These are phyloP conservation scores for Colletotrichum tamarilloi DNA, from an alignment of 2,329 filamentous ascomycete genomes.

Conservation along the genomic window DNA sequence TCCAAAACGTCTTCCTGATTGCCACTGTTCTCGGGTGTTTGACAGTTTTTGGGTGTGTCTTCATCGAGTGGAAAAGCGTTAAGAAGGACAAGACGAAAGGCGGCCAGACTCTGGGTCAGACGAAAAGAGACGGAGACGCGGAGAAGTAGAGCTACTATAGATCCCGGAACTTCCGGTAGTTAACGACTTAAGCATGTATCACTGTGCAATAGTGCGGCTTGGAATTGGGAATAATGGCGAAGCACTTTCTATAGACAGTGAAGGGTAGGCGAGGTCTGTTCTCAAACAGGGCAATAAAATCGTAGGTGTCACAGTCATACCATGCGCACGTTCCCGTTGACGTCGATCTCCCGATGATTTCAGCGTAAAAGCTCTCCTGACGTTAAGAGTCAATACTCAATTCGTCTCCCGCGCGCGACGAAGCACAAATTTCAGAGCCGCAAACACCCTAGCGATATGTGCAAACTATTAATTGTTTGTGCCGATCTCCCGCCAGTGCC, in stretches of 20 bases:
- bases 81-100: neutral
- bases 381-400: neutral
- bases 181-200: too few species aligned
- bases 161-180: neutral
- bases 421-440: neutral
- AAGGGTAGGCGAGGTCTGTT: neutral
- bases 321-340: neutral
- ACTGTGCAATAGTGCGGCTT: neutral
- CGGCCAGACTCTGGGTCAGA: neutral
- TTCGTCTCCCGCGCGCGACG: neutral
- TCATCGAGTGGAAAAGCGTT: constrained; percentile 34
- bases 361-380: neutral
- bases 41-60: constrained; percentile 7
- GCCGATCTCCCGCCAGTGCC: constrained; percentile 22
- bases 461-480: neutral
- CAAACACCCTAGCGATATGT: neutral
- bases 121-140: neutral
- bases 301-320: neutral
- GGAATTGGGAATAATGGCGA: neutral
- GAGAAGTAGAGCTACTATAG: neutral
- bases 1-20: constrained; percentile 63
- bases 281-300: neutral
- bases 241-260: neutral
- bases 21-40: constrained; percentile 39
- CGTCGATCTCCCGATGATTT: constrained; percentile 5